Conservation (phyloP, 345 rosid genomes). For the Bruguiera parviflora region DNA sequence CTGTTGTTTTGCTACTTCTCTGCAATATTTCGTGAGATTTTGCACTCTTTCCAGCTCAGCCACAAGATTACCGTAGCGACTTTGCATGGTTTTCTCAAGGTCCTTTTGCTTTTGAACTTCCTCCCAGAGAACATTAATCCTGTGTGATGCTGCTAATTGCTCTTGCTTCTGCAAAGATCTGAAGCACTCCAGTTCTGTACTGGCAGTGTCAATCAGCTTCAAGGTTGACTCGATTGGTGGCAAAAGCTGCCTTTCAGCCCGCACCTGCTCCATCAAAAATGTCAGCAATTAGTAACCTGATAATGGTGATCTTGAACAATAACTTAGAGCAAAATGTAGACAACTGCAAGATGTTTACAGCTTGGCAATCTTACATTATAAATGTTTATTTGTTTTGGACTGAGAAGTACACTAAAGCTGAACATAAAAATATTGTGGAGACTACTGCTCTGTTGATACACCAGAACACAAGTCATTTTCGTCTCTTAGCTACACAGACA, state of each 20-base stretch:
- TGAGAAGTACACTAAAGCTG: no score
- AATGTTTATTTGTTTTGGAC: no score
- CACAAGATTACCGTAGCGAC: constrained; percentile 60
- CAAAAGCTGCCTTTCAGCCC: constrained; percentile 67
- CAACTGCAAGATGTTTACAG: background rate
- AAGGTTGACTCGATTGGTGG: constrained; percentile 66
- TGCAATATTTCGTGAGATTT: constrained; percentile 36
- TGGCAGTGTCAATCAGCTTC: constrained; percentile 81
- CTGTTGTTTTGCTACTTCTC: constrained; percentile 52
- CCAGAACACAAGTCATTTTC: no score
- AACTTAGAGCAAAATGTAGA: background rate
- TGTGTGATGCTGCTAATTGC: constrained; percentile 74
- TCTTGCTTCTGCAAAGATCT: constrained; percentile 92
- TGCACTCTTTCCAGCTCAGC: constrained; percentile 59
- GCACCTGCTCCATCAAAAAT: constrained; percentile 46
- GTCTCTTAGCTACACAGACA: background rate
- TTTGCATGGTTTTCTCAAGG: constrained; percentile 69
- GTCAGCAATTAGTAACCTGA: constrained; percentile 2
- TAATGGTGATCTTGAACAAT: background rate
- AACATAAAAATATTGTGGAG: no score
- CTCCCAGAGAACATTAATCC: constrained; percentile 75
- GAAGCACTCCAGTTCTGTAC: constrained; percentile 91
- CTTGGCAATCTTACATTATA: no score
- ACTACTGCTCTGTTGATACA: no score
- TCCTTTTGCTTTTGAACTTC: constrained; percentile 92